Base-by-base conservation (phyloP, 1,139 yeast species). In the Yamadazyma aaseri region DNA sequence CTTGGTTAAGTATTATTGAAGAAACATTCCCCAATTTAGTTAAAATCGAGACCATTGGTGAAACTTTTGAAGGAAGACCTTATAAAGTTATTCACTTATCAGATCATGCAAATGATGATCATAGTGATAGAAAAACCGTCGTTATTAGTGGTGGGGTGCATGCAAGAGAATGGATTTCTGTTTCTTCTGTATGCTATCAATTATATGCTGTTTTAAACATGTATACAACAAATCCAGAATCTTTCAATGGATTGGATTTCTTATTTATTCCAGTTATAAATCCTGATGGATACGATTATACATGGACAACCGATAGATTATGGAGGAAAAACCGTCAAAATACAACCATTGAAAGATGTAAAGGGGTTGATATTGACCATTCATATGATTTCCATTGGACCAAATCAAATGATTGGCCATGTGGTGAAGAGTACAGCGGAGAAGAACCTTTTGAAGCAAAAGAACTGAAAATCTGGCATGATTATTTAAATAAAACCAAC, bases 261-360 rank as follows among this genome's bases (percentile, higher is more conserved):
- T 55, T 85, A 23, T 79, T 87, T 44, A 70, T 87, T 26, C 97
- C 97, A 0, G 85, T 86, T 8, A 72, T 80, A 58, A 89, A 89
- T 53, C 96, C 96, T 0, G 97, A 89, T 57, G 97, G 97, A 0
- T 89, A 89, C 53, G 87, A 67, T 10, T 83, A 83, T 55, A 72
- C 95, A 2, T 89, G 96, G 96, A 70, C 67, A 4, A 54, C 63
- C 23, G 96, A 89, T 54, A 65, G 97, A 36, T 65, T 89, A 42
- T 89, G 97, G 97, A 68, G 95, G 31, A 89, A 89, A 55, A 89
- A 86, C 58, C 73, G 96, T 42, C 96, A 89, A 58, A 74, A 76
- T 34, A 84, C 95, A 0, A 71, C 67, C 24, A 60, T 76, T 33
- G 79, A 86, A 4, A 60, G 70, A 28, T 89, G 97, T 57, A 65